A percentile compares a stretch with the other conserved stretches of the same genome.
Conservation (phyloP, 2,329 filamentous ascomycete genomes). For the Aspergillus bombycis region DNA sequence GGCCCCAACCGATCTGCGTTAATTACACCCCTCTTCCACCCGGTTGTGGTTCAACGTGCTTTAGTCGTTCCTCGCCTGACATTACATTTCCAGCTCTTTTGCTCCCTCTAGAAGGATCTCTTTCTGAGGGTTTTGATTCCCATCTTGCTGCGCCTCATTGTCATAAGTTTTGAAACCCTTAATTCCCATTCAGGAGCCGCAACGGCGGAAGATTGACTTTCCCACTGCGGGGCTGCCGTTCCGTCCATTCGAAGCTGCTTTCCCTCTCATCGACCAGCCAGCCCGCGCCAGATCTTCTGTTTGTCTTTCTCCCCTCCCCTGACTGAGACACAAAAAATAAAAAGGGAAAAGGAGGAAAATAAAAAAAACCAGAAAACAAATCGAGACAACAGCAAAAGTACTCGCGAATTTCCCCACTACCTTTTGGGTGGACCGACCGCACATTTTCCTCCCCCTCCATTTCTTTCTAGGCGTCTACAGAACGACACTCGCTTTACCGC, state of each 20-base stretch:
- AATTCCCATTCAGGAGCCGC: conserved; percentile 6
- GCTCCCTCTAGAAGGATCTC: not conserved
- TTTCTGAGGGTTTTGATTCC: conserved; percentile 7
- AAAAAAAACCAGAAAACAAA: not conserved
- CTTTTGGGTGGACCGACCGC: not conserved
- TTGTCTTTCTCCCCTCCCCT: not conserved
- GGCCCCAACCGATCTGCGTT: not conserved
- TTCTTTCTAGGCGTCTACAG: conserved; percentile 7
- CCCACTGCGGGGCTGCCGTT: conserved; percentile 20
- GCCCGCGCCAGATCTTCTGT: conserved; percentile 8
- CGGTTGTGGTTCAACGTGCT: not conserved
- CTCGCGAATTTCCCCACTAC: conserved; percentile 3
- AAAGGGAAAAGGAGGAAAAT: not conserved
- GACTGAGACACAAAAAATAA: not conserved
- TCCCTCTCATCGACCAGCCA: conserved; percentile 8
- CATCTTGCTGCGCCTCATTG: conserved; percentile 6
- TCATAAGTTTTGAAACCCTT: not conserved
- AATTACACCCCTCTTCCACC: not conserved
- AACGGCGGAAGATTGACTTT: conserved; percentile 14
- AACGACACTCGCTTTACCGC: conserved; percentile 8
- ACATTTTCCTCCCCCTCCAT: conserved; percentile 4
- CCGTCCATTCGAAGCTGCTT: conserved; percentile 14
- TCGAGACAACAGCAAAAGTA: not conserved
- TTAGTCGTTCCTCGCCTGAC: conserved; percentile 10
- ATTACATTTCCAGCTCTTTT: conserved; percentile 7